phyloP scores from a whole-genome alignment of 768 basidiomycete genomes.

The Trametes punicea region DNA sequence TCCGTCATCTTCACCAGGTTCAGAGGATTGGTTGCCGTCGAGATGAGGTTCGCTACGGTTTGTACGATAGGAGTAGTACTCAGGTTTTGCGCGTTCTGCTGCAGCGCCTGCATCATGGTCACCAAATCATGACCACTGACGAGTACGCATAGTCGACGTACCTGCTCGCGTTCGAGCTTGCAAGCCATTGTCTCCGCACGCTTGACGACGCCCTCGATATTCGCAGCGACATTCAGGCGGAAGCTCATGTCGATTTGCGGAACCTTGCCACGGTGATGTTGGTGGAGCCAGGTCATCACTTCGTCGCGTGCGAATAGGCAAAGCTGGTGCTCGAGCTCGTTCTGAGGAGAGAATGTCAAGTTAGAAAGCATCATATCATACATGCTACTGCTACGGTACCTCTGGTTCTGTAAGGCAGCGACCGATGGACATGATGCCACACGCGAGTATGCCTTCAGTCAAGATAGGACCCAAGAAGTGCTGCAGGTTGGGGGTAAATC shows the following conservation, averaged over 20 bases:
- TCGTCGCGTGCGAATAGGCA: conserved; percentile 93
- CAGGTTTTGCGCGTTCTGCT: conserved; percentile 31
- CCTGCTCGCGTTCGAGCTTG: conserved; percentile 82
- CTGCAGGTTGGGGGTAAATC: conserved; percentile 96
- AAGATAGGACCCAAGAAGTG: conserved; percentile 85
- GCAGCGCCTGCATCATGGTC: conserved; percentile 28
- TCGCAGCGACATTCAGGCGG: conserved; percentile 52
- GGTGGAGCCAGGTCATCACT: conserved; percentile 69
- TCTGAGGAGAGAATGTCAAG: conserved; percentile 42
- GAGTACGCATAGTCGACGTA: too few relatives aligned
- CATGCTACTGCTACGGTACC: conserved; percentile 37
- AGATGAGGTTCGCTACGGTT: conserved; percentile 79
- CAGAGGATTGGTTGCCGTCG: conserved; percentile 81
- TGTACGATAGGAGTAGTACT: conserved; percentile 63
- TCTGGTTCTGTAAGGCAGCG: conserved; percentile 90
- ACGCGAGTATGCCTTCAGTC: conserved; percentile 84
- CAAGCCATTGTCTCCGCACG: conserved; percentile 83
- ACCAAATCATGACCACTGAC: conserved; percentile 10
- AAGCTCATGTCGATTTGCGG: conserved; percentile 57
- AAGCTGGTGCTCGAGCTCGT: conserved; percentile 88
- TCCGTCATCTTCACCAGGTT: conserved; percentile 86
- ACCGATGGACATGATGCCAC: conserved; percentile 88
- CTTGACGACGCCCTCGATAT: conserved; percentile 70
- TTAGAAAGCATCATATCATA: background rate
- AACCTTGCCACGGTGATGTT: conserved; percentile 45